phyloP scores from a whole-genome alignment of 768 basidiomycete species.

The Chalciporus pseudorubinellus region DNA sequence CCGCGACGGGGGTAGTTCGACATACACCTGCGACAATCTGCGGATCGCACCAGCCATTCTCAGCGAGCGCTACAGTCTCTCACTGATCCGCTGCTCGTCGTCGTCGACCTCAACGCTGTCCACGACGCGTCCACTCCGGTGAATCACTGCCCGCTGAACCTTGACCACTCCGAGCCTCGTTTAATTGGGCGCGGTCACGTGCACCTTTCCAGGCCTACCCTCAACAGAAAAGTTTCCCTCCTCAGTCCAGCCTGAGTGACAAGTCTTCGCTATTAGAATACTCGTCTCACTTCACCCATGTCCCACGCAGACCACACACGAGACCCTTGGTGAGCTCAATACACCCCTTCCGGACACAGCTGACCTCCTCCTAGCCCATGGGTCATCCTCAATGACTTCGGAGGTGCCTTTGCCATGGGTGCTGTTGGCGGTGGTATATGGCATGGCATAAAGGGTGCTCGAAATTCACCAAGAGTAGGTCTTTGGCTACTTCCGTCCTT shows the following conservation, averaged over 20 bases:
- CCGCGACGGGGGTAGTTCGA: conserved; percentile 51
- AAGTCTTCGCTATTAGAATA: not conserved
- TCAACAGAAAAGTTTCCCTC: conserved; percentile 28
- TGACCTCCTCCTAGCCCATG: conserved; percentile 65
- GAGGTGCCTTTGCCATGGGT: conserved; percentile 97
- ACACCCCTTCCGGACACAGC: not conserved
- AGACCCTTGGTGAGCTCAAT: conserved; percentile 76
- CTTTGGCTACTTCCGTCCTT: not conserved
- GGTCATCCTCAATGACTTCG: conserved; percentile 98
- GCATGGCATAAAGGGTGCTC: conserved; percentile 97
- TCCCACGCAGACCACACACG: conserved; percentile 90
- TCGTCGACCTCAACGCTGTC: conserved; percentile 18
- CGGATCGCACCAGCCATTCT: conserved; percentile 25
- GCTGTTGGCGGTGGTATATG: conserved; percentile 97
- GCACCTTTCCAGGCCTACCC: conserved; percentile 28
- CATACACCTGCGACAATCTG: conserved; percentile 49
- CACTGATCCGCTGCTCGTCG: not conserved
- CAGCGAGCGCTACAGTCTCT: not conserved
- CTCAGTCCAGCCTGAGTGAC: too few relatives aligned
- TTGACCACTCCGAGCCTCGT: not conserved
- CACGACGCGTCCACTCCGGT: conserved; percentile 20
- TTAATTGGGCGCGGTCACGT: conserved; percentile 33
- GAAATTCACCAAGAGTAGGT: conserved; percentile 91
- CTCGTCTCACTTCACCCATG: conserved; percentile 42
- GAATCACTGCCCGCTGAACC: too few relatives aligned